Conservation (phyloP, 495 filamentous ascomycete genomes). For the Daldinia bambusicola region DNA sequence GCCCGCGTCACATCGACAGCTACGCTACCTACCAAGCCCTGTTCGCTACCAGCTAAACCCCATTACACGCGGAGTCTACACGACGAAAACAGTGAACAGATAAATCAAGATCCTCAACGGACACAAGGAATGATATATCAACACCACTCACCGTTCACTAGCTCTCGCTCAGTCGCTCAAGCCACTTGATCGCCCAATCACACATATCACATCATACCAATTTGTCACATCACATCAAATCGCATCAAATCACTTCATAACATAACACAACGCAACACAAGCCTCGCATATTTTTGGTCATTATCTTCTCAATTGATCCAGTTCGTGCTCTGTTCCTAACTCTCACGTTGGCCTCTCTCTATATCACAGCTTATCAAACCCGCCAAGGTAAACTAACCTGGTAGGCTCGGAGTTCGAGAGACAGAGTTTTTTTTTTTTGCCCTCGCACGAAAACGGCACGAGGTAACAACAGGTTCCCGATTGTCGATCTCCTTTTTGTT, state of each 20-base stretch:
- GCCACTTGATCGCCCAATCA: neutral
- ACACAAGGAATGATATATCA: neutral
- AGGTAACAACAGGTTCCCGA: conserved; percentile 1
- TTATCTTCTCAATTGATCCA: neutral
- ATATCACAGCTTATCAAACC: conserved; percentile 1
- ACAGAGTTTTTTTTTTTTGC: conserved; percentile 8
- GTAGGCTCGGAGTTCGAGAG: neutral
- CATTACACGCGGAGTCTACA: neutral
- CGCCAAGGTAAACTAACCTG: neutral
- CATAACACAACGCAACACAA: neutral
- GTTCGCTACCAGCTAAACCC: neutral
- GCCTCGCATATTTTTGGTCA: neutral
- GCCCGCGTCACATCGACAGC: conserved; percentile 1
- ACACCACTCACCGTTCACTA: neutral
- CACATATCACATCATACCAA: neutral
- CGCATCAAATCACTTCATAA: too few species aligned
- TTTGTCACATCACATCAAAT: neutral
- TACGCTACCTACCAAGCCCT: neutral
- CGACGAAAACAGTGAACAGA: too few species aligned
- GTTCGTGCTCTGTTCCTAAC: neutral
- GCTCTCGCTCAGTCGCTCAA: neutral
- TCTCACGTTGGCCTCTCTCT: neutral
- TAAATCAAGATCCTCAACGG: neutral
- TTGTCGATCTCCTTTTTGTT: conserved; percentile 4
- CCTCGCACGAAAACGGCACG: conserved; percentile 3